Base-by-base conservation (phyloP, 306 rosid species). In the Malus sylvestris region DNA sequence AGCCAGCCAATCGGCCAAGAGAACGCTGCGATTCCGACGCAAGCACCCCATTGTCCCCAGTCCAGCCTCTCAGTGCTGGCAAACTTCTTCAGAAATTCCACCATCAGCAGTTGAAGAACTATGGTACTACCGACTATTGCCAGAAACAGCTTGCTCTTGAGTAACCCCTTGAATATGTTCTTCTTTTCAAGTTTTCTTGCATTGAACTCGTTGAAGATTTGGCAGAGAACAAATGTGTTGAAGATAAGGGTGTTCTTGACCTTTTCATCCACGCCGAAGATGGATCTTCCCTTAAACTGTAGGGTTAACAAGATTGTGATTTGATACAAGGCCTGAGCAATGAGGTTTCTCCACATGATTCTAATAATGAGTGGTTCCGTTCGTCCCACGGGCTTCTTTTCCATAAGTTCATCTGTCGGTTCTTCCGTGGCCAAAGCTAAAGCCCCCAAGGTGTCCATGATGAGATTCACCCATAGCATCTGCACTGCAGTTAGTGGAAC, bases 301-400 rank as follows among this genome's bases (percentile, higher is more conserved):
- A 81, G 19, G 38, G 40, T 68, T 8, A 85, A n/a, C 13, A 85
- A 65, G 55, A 85, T 68, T 6, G 73, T 38, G 38, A 62, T 62
- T 55, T 81, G 82, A 59, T 85, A 81, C 18, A 85, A 10, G 4
- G 84, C 81, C 32, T 82, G 86, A 42, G 80, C 61, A 15, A 76
- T 53, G 23, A 85, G 71, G 67, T 82, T 85, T 53, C 88, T 72
- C 88, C 82, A 85, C 86, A 85, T 85, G 44, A 73, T 67, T 80
- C 80, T 82, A 20, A 86, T 76, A 29, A 85, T 85, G 65, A 82
- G 84, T 2, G 84, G 86, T 33, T 30, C 78, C 0, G 82, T 79
- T 23, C 86, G n/a, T 16, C 86, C 80, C 59, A 85, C 78, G 0
- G 82, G 86, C 9, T 68, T 76, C 11, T 77, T 79, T 19, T 76